Conservation (phyloP, 176 grass and related monocot genomes). For the Oryza rufipogon region DNA sequence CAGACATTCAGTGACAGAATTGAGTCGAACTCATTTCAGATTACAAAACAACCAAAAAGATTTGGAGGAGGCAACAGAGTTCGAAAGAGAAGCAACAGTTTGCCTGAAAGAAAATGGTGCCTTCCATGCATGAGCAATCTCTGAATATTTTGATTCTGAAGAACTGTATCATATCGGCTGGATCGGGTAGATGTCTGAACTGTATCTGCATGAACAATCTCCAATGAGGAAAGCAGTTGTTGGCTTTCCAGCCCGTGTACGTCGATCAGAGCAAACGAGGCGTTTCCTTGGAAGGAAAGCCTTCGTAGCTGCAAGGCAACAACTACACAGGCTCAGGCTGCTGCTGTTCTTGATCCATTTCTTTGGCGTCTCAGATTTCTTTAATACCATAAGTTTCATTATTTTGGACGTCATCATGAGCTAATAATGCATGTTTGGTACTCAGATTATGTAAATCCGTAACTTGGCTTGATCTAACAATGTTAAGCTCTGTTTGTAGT, state of each 20-base stretch:
- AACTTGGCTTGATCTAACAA: neutral
- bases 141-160: neutral
- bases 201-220: neutral
- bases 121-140: conserved; percentile 19
- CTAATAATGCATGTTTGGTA: neutral
- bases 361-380: too few relatives aligned
- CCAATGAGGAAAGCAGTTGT: neutral
- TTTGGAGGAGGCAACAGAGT: neutral
- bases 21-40: neutral
- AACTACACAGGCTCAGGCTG: neutral
- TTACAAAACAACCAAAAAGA: conserved; percentile 4
- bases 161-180: neutral
- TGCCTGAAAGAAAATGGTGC: conserved; percentile 35
- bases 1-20: neutral
- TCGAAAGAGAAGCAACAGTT: conserved; percentile 41
- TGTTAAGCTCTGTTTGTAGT: too few relatives aligned
- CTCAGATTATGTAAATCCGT: neutral
- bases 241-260: neutral
- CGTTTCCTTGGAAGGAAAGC: conserved; percentile 30
- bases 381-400: neutral
- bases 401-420: neutral
- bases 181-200: neutral
- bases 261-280: neutral
- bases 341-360: neutral
- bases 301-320: conserved; percentile 23